Conservation (phyloP, 1,139 yeast genomes). For the Magnusiomyces ingens region DNA sequence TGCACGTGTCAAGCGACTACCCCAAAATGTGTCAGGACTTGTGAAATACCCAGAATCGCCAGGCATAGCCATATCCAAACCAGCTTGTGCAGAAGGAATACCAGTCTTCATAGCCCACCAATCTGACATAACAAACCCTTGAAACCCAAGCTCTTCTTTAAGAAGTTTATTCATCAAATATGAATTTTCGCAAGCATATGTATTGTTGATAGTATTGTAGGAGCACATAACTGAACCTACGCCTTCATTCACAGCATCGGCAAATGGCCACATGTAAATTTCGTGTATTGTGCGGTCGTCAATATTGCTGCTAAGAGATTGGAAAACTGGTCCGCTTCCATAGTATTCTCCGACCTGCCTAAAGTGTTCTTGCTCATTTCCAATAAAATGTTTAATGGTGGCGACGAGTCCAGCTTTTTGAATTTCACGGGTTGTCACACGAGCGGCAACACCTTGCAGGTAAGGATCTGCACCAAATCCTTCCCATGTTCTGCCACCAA, state of each 20-base stretch:
- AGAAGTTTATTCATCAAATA: conserved; percentile 48
- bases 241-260: conserved; percentile 55
- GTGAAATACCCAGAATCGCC: conserved; percentile 45
- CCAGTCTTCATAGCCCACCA: conserved; percentile 59
- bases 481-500: conserved; percentile 64
- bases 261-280: conserved; percentile 60
- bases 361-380: conserved; percentile 59
- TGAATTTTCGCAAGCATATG: conserved; percentile 57
- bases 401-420: conserved; percentile 56
- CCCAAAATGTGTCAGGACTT: conserved; percentile 47
- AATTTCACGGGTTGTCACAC: conserved; percentile 48
- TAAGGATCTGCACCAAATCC: conserved; percentile 61
- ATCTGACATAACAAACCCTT: conserved; percentile 60
- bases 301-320: conserved; percentile 38
- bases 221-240: conserved; percentile 59
- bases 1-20: conserved; percentile 49
- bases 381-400: conserved; percentile 48
- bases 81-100: conserved; percentile 50
- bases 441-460: conserved; percentile 51
- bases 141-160: conserved; percentile 59
- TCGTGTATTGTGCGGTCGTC: conserved; percentile 62
- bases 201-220: conserved; percentile 51
- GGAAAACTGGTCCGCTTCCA: conserved; percentile 25
- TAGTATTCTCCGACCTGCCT: conserved; percentile 54
- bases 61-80: conserved; percentile 65